Conservation (phyloP, 2,329 filamentous ascomycete species). For the Fusarium verrucosum region DNA sequence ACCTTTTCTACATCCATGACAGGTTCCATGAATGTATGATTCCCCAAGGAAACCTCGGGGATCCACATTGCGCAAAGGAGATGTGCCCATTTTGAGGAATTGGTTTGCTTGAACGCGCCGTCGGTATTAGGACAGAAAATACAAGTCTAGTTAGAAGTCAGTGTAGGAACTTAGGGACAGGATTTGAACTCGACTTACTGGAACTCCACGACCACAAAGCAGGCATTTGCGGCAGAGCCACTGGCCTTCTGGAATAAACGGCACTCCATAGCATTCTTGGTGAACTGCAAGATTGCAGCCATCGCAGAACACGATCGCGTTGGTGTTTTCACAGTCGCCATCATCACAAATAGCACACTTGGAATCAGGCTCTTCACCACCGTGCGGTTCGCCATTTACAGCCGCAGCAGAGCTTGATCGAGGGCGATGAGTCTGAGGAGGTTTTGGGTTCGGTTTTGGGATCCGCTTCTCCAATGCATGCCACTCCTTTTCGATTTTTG, state of each 20-base stretch:
- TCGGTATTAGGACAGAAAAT: slow-evolving; percentile 99
- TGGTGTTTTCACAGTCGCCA: slow-evolving; percentile 99
- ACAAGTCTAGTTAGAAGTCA: slow-evolving; percentile 70
- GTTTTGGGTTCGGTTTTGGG: slow-evolving; percentile 95
- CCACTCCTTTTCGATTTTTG: slow-evolving; percentile 99
- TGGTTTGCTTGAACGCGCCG: slow-evolving; percentile 98
- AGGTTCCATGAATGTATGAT: slow-evolving; percentile 97
- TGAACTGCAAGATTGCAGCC: slow-evolving; percentile 97
- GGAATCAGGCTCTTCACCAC: slow-evolving; percentile 91
- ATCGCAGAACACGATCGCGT: slow-evolving; percentile 98
- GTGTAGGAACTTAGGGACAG: not conserved
- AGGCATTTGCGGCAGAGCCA: slow-evolving; percentile 98
- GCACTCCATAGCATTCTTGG: slow-evolving; percentile 98
- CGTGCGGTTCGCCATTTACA: slow-evolving; percentile 88
- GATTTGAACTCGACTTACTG: slow-evolving; percentile 61
- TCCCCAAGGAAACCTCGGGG: slow-evolving; percentile 93
- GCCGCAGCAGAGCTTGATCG: slow-evolving; percentile 93
- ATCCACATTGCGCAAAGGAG: slow-evolving; percentile 98
- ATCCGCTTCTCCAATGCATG: slow-evolving; percentile 95
- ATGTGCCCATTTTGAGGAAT: slow-evolving; percentile 95
- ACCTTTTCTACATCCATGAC: slow-evolving; percentile 99
- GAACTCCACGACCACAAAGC: slow-evolving; percentile 89
- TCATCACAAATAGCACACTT: slow-evolving; percentile 99
- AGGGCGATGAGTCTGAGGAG: slow-evolving; percentile 91
- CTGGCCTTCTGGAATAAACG: slow-evolving; percentile 97